Conservation (phyloP, 2,329 filamentous ascomycete genomes). For the Alternaria arborescens region DNA sequence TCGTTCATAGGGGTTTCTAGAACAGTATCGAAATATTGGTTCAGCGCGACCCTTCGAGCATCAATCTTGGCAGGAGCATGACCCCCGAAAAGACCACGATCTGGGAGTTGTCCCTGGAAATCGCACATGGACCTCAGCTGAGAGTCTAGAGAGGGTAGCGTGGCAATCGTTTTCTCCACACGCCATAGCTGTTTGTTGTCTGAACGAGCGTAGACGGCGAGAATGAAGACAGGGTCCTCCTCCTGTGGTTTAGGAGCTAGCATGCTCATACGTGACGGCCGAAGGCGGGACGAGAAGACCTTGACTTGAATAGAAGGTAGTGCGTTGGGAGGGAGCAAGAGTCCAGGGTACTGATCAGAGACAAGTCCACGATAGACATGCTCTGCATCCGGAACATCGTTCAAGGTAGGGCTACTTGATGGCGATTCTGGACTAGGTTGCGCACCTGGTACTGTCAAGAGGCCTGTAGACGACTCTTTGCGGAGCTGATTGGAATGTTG, state of each 20-base stretch:
- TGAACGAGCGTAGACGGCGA: conserved; percentile 82
- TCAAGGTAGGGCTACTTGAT: conserved; percentile 34
- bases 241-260: conserved; percentile 81
- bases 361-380: conserved; percentile 78
- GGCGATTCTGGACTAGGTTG: conserved; percentile 47
- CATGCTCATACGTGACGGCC: conserved; percentile 86
- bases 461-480: conserved; percentile 34
- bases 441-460: conserved; percentile 42
- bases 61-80: conserved; percentile 95
- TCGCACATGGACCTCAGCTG: conserved; percentile 76
- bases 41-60: conserved; percentile 79
- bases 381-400: conserved; percentile 49
- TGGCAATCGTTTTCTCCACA: conserved; percentile 87
- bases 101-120: conserved; percentile 80
- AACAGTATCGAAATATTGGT: conserved; percentile 84
- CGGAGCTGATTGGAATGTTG: conserved; percentile 45
- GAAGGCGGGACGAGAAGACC: conserved; percentile 93
- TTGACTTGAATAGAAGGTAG: conserved; percentile 84
- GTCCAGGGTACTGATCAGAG: conserved; percentile 85
- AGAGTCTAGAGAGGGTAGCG: conserved; percentile 82
- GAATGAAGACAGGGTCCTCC: conserved; percentile 91
- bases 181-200: conserved; percentile 86
- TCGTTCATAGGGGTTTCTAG: conserved; percentile 84
- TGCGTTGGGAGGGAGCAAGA: conserved; percentile 87
- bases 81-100: conserved; percentile 85